Evolutionary conservation across 2,329 filamentous ascomycete species (phyloP).

Genomic region (Neonectria coccinea): DNA sequence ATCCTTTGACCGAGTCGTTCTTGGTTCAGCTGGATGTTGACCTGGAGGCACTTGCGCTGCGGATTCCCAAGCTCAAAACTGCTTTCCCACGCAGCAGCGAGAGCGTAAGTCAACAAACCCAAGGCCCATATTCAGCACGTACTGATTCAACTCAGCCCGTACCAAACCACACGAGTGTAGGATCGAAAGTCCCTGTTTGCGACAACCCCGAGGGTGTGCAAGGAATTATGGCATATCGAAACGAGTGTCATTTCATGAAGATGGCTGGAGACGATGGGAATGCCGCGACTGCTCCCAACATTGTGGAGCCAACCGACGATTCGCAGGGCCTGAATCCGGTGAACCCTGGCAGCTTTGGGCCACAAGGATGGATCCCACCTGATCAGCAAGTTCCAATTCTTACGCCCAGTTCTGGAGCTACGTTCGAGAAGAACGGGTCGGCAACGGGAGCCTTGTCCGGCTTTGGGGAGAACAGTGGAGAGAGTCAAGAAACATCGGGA

Average conservation of each 20-base stretch:
- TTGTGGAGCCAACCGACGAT: conserved; percentile 52
- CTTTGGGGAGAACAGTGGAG: conserved; percentile 60
- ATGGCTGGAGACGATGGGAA: conserved; percentile 55
- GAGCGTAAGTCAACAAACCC: conserved; percentile 56
- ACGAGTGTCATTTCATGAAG: conserved; percentile 60
- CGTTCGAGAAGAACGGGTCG: conserved; percentile 51
- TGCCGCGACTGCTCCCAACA: conserved; percentile 52
- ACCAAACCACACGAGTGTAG: conserved; percentile 33
- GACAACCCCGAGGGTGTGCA: conserved; percentile 52
- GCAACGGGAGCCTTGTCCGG: conserved; percentile 47
- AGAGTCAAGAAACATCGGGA: conserved; percentile 59
- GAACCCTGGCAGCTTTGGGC: conserved; percentile 45
- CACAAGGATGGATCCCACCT: conserved; percentile 53
- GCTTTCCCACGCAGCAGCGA: conserved; percentile 66
- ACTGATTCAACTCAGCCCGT: conserved; percentile 48
- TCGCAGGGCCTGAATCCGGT: conserved; percentile 39
- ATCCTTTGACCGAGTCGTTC: conserved; percentile 94
- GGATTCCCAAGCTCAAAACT: conserved; percentile 67
- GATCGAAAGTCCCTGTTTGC: conserved; percentile 44
- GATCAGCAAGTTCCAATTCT: conserved; percentile 55
- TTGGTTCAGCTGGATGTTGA: conserved; percentile 94
- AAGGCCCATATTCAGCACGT: neutral
- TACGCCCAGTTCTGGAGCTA: conserved; percentile 50
- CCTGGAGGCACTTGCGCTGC: conserved; percentile 77
- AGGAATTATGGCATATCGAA: conserved; percentile 59